Percentiles rank a stretch among this genome's conserved stretches.
These are phyloP conservation scores for Dendryphion nanum DNA, from an alignment of 2,329 filamentous ascomycete species.

Conservation along the genomic window DNA sequence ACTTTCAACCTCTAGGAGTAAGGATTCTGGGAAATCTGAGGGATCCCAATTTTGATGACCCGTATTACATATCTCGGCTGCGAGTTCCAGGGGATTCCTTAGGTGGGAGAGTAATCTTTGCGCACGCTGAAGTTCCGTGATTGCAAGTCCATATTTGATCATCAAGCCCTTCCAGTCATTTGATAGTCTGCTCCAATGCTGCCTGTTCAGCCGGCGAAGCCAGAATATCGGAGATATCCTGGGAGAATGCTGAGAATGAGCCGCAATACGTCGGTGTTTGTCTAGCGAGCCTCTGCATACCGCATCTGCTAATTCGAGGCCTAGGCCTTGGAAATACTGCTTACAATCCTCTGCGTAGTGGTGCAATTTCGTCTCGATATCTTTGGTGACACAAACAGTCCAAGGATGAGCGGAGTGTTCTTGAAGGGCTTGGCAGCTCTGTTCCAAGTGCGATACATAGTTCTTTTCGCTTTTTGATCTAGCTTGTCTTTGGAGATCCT, in stretches of 20 bases:
- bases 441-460: background rate
- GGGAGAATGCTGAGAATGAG: constrained; percentile 10
- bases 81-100: constrained; percentile 18
- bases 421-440: background rate
- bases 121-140: constrained; percentile 30
- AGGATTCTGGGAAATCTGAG: constrained; percentile 54
- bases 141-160: constrained; percentile 23
- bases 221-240: constrained; percentile 23
- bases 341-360: background rate
- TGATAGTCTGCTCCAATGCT: constrained; percentile 14
- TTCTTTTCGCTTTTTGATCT: background rate
- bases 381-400: no score
- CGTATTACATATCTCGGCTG: constrained; percentile 43
- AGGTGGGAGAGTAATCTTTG: constrained; percentile 16
- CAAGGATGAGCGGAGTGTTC: no score
- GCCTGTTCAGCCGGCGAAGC: constrained; percentile 19
- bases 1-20: constrained; percentile 65
- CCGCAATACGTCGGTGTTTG: background rate
- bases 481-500: background rate
- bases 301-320: background rate
- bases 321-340: background rate
- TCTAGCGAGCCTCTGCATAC: background rate
- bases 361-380: background rate
- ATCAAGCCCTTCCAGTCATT: constrained; percentile 20
- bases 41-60: constrained; percentile 60